phyloP scores from a whole-genome alignment of 345 rosid genomes.

The Sonneratia caseolaris region DNA sequence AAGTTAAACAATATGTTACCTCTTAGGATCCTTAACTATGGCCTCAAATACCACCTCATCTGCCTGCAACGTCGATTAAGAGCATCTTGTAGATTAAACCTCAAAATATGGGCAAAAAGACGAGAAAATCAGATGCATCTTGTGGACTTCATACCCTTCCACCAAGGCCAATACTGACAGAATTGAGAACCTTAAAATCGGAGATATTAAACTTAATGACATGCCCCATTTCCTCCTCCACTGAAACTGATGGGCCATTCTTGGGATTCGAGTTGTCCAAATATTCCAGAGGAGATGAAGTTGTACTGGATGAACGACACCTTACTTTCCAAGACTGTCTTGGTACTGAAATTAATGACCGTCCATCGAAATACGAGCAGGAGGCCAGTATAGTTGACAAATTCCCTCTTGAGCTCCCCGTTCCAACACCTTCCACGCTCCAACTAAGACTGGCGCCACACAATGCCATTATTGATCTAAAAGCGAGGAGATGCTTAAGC shows the following conservation, averaged over 20 bases:
- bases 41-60: slow-evolving; percentile 90
- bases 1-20: slow-evolving; percentile 28
- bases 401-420: slow-evolving; percentile 19
- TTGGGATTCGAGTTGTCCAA: slow-evolving; percentile 13
- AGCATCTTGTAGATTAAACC: neutral
- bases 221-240: slow-evolving; percentile 42
- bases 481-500: neutral
- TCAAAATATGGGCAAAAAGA: neutral
- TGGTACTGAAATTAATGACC: slow-evolving; percentile 3
- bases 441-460: slow-evolving; percentile 31
- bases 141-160: slow-evolving; percentile 51
- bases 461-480: slow-evolving; percentile 38
- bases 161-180: slow-evolving; percentile 76
- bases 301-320: slow-evolving; percentile 34
- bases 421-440: slow-evolving; percentile 24
- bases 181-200: slow-evolving; percentile 68
- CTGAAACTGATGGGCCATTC: slow-evolving; percentile 10
- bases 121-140: neutral
- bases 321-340: slow-evolving; percentile 15
- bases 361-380: slow-evolving; percentile 11
- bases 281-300: slow-evolving; percentile 31
- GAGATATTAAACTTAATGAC: slow-evolving; percentile 69
- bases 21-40: slow-evolving; percentile 48
- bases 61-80: slow-evolving; percentile 31
- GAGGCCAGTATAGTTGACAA: slow-evolving; percentile 22